Evolutionary conservation across 495 filamentous ascomycete genomes (phyloP), one percentile per base, ranked within the genome.

Genomic region (Sphaerosporella brunnea): DNA sequence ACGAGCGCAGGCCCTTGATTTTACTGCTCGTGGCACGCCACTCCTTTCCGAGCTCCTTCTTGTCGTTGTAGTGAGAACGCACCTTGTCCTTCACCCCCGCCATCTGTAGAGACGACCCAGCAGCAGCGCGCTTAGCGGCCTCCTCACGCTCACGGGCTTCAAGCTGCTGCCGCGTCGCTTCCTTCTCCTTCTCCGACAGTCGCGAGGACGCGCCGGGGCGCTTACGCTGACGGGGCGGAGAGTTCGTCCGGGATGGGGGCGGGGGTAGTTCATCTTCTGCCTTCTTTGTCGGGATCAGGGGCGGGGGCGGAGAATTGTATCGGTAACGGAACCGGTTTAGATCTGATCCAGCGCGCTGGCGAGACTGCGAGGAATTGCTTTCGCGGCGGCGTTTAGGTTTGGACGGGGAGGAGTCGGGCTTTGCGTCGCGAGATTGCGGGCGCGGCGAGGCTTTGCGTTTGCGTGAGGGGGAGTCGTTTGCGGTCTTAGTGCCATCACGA

Each of bases 11-110:
- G 0, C 90, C 90, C 64, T 90, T 94, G 69, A 97, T 97, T 48
- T 79, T 77, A n/a, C n/a, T n/a, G 55, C 87, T 83, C 1, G 84
- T 94, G 62, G 82, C 84, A 21, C 90, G 77, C 90, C 90, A 97
- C 50, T 93, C 84, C 15, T 85, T 77, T 10, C 90, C 90, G 7
- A 93, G 75, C 63, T 88, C 77, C 0, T 84, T 84, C 1, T 95
- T 87, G n/a, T 82, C 75, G 55, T 97, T 97, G 71, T 97, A 97
- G 64, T 95, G 87, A 40, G 88, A 79, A 9, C 76, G 72, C 13
- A 95, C 92, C 0, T 88, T 76, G 54, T 97, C 85, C 48, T 86
- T 74, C 40, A 86, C 79, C 5, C 78, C 77, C 39, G 51, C 57
- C 26, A 16, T 19, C 5, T 26, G 11, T 20, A 21, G 28, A n/a